phyloP scores from a whole-genome alignment of 345 rosid species.

The Dovyalis caffra region DNA sequence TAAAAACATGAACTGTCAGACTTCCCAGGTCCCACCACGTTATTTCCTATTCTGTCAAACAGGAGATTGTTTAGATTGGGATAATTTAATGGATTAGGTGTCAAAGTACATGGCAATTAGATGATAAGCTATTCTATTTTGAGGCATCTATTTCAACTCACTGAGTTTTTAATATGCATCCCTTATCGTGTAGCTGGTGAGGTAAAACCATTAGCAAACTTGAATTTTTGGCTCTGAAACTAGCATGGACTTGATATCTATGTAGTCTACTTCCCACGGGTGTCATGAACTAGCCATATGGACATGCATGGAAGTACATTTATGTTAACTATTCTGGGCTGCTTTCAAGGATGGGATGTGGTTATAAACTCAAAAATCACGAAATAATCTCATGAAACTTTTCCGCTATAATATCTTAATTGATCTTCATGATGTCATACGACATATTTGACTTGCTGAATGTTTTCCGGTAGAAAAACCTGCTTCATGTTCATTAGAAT shows the following conservation, averaged over 20 bases:
- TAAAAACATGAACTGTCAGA: neutral
- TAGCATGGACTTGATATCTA: neutral
- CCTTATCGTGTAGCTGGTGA: neutral
- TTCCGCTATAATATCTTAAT: neutral
- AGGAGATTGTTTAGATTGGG: neutral
- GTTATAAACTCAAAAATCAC: neutral
- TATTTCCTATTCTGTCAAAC: neutral
- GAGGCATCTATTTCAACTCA: neutral
- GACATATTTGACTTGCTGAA: neutral
- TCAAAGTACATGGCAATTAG: neutral
- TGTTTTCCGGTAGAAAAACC: neutral
- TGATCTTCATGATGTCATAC: neutral
- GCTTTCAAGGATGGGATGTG: neutral
- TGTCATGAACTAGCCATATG: neutral
- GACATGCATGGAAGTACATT: neutral
- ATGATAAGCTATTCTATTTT: neutral
- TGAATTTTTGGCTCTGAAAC: slow-evolving; percentile 1
- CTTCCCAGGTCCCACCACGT: neutral
- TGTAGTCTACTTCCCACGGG: neutral
- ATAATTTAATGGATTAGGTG: neutral
- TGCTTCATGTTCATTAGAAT: neutral
- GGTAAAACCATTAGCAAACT: neutral
- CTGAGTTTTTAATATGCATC: neutral
- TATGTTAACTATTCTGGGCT: neutral
- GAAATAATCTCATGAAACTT: neutral